Conservation (phyloP, 768 basidiomycete species). For the Boletus vermiculosoides region DNA sequence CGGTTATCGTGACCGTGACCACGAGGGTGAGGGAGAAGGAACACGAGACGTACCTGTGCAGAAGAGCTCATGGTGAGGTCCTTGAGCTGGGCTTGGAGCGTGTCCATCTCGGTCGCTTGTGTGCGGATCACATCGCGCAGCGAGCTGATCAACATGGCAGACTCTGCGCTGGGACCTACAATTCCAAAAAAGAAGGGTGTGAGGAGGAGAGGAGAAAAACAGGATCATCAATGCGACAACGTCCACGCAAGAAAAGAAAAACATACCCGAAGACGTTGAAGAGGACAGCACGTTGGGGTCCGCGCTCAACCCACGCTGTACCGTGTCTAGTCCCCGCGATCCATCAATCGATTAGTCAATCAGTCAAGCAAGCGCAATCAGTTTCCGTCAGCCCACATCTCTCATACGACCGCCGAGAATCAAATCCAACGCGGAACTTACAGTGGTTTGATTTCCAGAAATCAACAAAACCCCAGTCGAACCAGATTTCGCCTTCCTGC, state of each 20-base stretch:
- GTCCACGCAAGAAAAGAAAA: neutral
- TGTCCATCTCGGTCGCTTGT: slow-evolving; percentile 79
- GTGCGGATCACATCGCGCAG: slow-evolving; percentile 79
- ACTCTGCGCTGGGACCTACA: slow-evolving; percentile 69
- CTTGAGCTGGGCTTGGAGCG: slow-evolving; percentile 59
- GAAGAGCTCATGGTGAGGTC: slow-evolving; percentile 36
- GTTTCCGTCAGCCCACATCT: neutral
- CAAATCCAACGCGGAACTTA: slow-evolving; percentile 39
- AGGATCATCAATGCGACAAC: neutral
- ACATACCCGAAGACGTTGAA: slow-evolving; percentile 53
- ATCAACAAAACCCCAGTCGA: slow-evolving; percentile 97
- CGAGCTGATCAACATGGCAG: slow-evolving; percentile 77
- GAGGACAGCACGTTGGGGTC: slow-evolving; percentile 66
- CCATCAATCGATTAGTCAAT: too few relatives aligned
- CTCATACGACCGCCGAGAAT: neutral
- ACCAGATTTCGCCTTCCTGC: slow-evolving; percentile 89
- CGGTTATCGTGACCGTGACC: too few relatives aligned
- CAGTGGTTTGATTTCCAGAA: slow-evolving; percentile 99
- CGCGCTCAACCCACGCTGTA: slow-evolving; percentile 68
- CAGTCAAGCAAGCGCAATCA: neutral
- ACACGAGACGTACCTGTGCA: slow-evolving; percentile 34
- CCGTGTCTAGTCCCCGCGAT: slow-evolving; percentile 49
- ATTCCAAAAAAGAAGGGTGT: neutral
- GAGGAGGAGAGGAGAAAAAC: neutral
- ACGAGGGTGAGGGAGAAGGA: too few relatives aligned